These are phyloP conservation scores for Collybia sordida DNA, from an alignment of 768 basidiomycete species.

Conservation along the genomic window DNA sequence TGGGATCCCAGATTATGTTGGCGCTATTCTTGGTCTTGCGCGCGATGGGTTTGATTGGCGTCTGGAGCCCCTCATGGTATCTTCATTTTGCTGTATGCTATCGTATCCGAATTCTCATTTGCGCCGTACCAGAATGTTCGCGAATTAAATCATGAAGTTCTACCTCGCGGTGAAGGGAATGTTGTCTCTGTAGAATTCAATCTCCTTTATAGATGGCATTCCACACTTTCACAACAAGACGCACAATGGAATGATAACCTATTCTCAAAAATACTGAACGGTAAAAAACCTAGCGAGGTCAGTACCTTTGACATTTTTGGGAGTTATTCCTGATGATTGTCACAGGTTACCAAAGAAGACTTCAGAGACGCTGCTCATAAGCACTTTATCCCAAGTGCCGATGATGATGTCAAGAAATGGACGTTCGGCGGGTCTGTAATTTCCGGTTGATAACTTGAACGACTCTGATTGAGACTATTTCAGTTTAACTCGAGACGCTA, in stretches of 20 bases:
- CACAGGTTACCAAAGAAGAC: slow-evolving; percentile 32
- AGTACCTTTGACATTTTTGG: slow-evolving; percentile 2
- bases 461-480: not conserved
- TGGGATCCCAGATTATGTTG: slow-evolving; percentile 58
- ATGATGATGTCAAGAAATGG: slow-evolving; percentile 46
- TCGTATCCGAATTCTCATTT: not conserved
- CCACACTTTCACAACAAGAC: slow-evolving; percentile 56
- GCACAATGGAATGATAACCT: slow-evolving; percentile 49
- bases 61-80: slow-evolving; percentile 64
- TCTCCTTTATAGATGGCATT: slow-evolving; percentile 64
- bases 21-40: slow-evolving; percentile 69
- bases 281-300: slow-evolving; percentile 40
- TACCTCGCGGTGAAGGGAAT: slow-evolving; percentile 72
- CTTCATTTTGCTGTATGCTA: too few relatives aligned
- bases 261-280: slow-evolving; percentile 45
- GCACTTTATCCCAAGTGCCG: slow-evolving; percentile 25
- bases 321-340: not conserved
- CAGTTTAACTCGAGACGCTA: slow-evolving; percentile 48
- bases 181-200: slow-evolving; percentile 79
- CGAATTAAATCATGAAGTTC: slow-evolving; percentile 46
- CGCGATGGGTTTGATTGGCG: slow-evolving; percentile 66
- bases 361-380: slow-evolving; percentile 35
- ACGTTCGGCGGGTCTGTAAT: slow-evolving; percentile 48
- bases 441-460: not conserved
- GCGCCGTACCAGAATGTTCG: slow-evolving; percentile 32